phyloP scores from a whole-genome alignment of 2,329 filamentous ascomycete genomes.

The Neonectria sp. region DNA sequence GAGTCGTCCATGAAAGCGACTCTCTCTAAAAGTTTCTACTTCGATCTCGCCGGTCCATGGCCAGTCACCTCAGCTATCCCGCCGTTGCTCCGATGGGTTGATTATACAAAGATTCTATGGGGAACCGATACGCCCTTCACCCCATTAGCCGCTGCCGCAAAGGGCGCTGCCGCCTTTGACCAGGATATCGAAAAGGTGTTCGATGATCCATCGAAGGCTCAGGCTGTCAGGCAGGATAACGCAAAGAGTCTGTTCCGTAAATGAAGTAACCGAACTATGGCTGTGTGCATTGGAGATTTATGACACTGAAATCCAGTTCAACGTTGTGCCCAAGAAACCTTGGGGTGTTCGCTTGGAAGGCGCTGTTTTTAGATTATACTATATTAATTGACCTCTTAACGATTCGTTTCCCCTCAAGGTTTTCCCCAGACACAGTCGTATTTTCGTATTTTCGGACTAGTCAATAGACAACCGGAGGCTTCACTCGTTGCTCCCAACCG shows the following conservation, averaged over 20 bases:
- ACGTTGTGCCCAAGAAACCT: neutral
- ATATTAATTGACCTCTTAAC: neutral
- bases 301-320: neutral
- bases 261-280: no score
- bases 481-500: no score
- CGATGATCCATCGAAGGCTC: neutral
- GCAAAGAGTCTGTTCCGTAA: slow-evolving; percentile 14
- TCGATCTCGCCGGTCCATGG: slow-evolving; percentile 48
- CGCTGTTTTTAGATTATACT: neutral
- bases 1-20: slow-evolving; percentile 50
- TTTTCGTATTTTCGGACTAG: no score
- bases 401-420: no score
- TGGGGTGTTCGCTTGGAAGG: no score
- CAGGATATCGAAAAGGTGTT: slow-evolving; percentile 10
- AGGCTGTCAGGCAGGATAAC: slow-evolving; percentile 18
- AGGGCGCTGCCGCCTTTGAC: slow-evolving; percentile 13
- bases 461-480: no score
- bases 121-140: slow-evolving; percentile 45
- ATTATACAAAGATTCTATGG: slow-evolving; percentile 39
- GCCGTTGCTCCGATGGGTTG: slow-evolving; percentile 42
- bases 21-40: slow-evolving; percentile 40
- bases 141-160: slow-evolving; percentile 25
- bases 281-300: neutral
- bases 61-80: slow-evolving; percentile 39
- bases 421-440: no score